Percentiles rank a stretch among this genome's conserved stretches.
These are phyloP conservation scores for Aspergillus niger DNA, from an alignment of 2,329 filamentous ascomycete species.

Conservation along the genomic window DNA sequence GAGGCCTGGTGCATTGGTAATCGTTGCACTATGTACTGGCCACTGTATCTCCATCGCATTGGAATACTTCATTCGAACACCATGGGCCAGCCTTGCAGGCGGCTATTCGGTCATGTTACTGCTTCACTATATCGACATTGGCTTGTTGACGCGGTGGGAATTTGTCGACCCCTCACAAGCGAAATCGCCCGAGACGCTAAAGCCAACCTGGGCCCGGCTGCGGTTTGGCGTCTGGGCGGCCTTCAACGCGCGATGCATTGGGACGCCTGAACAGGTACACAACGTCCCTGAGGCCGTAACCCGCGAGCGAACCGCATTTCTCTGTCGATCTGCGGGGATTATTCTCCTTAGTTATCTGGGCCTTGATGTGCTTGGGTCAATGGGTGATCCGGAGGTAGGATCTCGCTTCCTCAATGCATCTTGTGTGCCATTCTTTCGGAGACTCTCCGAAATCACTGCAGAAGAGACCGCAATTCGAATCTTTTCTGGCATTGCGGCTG, in stretches of 20 bases:
- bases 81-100: conserved; percentile 4
- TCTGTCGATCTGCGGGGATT: background rate
- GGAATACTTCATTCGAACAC: background rate
- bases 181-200: background rate
- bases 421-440: background rate
- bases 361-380: background rate
- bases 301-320: background rate
- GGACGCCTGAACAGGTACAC: conserved; percentile 6
- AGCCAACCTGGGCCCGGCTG: background rate
- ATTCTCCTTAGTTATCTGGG: background rate
- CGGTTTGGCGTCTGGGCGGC: conserved; percentile 7
- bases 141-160: conserved; percentile 2
- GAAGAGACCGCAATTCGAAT: conserved; percentile 6
- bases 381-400: background rate
- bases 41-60: conserved; percentile 6
- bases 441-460: background rate
- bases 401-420: background rate
- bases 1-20: background rate
- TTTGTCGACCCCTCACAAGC: background rate
- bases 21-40: background rate
- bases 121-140: conserved; percentile 8
- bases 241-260: conserved; percentile 10
- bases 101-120: conserved; percentile 9
- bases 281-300: background rate
- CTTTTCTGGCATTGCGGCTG: background rate